Base-by-base conservation (phyloP, 2,329 filamentous ascomycete species). In the Diaporthe sp. region DNA sequence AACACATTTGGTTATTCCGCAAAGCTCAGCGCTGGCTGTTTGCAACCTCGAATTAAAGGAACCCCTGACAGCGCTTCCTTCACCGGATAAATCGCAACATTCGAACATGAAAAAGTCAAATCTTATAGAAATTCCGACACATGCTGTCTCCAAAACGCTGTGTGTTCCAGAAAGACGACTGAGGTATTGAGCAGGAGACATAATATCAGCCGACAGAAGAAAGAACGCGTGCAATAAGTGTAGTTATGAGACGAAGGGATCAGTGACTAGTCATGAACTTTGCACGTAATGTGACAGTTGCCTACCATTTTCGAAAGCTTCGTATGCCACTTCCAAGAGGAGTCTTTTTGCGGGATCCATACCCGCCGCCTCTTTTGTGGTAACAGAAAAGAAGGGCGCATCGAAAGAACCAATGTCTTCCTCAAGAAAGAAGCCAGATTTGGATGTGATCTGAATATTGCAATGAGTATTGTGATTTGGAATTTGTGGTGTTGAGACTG, bases 401-500 rank as follows among this genome's bases (percentile, higher is more conserved):
- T 76, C 75, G 53, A 76, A 76, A 9, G 39, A 17, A 3, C 31
- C n/a, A 25, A 70, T n/a, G 20, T 67, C 63, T 17, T 63, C 8
- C 20, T 34, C 34, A 3, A 75, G 10, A 28, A 75, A 72, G 49
- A 55, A 58, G 2, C 51, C 74, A 31, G 49, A 10, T 31, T 47
- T 67, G 44, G 58, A 13, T 9, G 39, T 8, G 12, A 77, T 90
- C 34, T 63, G 22, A 25, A 0, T n/a, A 51, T 51, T n/a, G 8
- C 47, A 42, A 63, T 42, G n/a, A 63, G 17, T n/a, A 37, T 9
- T 63, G 17, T 5, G 25, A 22, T 37, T 42, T n/a, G 0, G 58
- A 31, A 31, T n/a, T 51, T 10, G 20, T 51, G 9, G 28, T 63
- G n/a, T 42, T 20, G 20, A 42, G 13, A 63, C 13, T 63, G 42